Evolutionary conservation across 1,284 basidiomycete species (phyloP).

Genomic region (Heterobasidion occidentale): DNA sequence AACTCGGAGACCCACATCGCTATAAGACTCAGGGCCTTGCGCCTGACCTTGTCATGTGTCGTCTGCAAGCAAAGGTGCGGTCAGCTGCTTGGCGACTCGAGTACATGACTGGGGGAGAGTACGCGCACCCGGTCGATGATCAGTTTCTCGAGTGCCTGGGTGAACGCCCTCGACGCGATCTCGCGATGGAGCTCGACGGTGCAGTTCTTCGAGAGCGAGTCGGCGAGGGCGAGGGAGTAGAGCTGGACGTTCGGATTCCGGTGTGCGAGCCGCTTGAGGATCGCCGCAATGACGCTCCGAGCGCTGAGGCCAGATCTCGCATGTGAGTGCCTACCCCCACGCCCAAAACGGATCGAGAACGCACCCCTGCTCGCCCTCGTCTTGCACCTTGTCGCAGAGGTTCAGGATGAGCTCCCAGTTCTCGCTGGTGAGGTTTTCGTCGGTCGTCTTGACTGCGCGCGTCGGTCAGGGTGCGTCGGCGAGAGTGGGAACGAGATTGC

Average conservation of each 20-base stretch:
- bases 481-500: background rate
- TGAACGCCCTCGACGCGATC: conserved; percentile 87
- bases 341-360: conserved; percentile 15
- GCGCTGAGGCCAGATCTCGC: conserved; percentile 45
- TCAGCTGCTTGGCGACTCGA: background rate
- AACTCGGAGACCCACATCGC: conserved; percentile 86
- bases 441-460: conserved; percentile 78
- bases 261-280: conserved; percentile 89
- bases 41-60: conserved; percentile 84
- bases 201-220: conserved; percentile 90
- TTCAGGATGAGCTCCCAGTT: conserved; percentile 96
- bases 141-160: conserved; percentile 79
- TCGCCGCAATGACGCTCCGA: conserved; percentile 75
- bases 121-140: conserved; percentile 73
- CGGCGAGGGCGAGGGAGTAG: conserved; percentile 83
- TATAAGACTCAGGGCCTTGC: conserved; percentile 67
- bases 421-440: conserved; percentile 90
- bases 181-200: conserved; percentile 78
- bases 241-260: conserved; percentile 96
- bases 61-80: conserved; percentile 38
- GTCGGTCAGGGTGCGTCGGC: background rate
- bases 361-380: conserved; percentile 81
- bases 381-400: conserved; percentile 93
- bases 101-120: conserved; percentile 1
- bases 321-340: background rate